Conservation (phyloP, 768 basidiomycete genomes). For the Phanerodontia chrysosporium region DNA sequence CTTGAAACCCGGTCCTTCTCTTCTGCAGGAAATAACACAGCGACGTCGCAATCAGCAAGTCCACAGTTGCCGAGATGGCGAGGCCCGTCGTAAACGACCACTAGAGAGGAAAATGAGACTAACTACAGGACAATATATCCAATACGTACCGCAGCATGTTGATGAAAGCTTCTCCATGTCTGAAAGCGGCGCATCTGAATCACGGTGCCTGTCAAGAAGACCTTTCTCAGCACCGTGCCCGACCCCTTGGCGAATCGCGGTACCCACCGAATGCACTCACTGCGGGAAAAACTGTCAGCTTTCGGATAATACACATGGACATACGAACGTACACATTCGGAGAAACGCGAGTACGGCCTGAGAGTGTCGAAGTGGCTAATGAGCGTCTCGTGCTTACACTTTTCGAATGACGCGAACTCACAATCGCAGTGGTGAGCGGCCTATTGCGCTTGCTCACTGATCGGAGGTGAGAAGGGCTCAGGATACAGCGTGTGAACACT, state of each 20-base stretch:
- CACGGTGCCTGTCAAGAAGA: constrained; percentile 9
- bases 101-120: background rate
- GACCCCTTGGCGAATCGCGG: too few species aligned
- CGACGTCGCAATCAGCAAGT: constrained; percentile 9
- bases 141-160: constrained; percentile 4
- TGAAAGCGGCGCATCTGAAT: constrained; percentile 6
- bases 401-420: too few species aligned
- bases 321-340: constrained; percentile 10
- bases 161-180: constrained; percentile 8
- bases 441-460: constrained; percentile 19
- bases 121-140: background rate
- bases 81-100: constrained; percentile 15
- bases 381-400: too few species aligned
- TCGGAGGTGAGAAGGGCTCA: background rate
- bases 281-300: background rate
- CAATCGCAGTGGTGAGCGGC: constrained; percentile 7
- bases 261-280: constrained; percentile 14
- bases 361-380: too few species aligned
- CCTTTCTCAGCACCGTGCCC: too few species aligned
- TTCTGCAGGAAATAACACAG: constrained; percentile 10
- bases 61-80: constrained; percentile 8
- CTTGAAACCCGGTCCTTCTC: constrained; percentile 10
- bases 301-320: background rate
- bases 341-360: constrained; percentile 5
- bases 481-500: background rate